These are phyloP conservation scores for Mycena vulgaris DNA, from an alignment of 768 basidiomycete genomes.

Conservation along the genomic window DNA sequence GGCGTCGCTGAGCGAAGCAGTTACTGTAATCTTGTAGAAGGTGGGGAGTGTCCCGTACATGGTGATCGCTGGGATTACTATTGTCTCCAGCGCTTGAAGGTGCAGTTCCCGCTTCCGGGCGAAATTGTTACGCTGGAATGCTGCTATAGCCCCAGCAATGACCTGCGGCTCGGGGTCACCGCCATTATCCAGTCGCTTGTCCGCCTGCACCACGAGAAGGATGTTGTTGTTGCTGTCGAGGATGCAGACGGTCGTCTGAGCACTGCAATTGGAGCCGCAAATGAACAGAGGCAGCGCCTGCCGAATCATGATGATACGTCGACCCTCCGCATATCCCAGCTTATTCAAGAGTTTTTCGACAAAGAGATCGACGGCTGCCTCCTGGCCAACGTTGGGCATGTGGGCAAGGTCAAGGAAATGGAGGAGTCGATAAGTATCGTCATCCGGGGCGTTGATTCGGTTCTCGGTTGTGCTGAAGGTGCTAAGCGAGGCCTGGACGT, in stretches of 20 bases:
- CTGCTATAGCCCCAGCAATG: slow-evolving; percentile 48
- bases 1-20: slow-evolving; percentile 39
- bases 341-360: slow-evolving; percentile 23
- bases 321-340: slow-evolving; percentile 39
- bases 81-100: slow-evolving; percentile 33
- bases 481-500: slow-evolving; percentile 29
- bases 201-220: slow-evolving; percentile 41
- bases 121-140: slow-evolving; percentile 44
- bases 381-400: slow-evolving; percentile 41
- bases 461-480: slow-evolving; percentile 39
- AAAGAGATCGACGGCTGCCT: slow-evolving; percentile 45
- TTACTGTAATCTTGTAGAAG: slow-evolving; percentile 46
- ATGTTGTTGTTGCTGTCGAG: slow-evolving; percentile 37
- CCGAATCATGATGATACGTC: slow-evolving; percentile 41
- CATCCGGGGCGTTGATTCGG: slow-evolving; percentile 39
- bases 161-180: slow-evolving; percentile 50
- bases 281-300: slow-evolving; percentile 40
- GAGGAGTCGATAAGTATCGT: slow-evolving; percentile 38
- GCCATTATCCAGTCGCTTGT: slow-evolving; percentile 22
- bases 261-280: slow-evolving; percentile 39
- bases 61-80: slow-evolving; percentile 40
- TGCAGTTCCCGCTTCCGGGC: slow-evolving; percentile 37
- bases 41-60: slow-evolving; percentile 42
- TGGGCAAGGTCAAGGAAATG: slow-evolving; percentile 43
- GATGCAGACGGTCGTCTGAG: slow-evolving; percentile 44